Evolutionary conservation across 2,329 filamentous ascomycete genomes (phyloP), one percentile per base, ranked within the genome.

Genomic region (Botrytis sinoallii): DNA sequence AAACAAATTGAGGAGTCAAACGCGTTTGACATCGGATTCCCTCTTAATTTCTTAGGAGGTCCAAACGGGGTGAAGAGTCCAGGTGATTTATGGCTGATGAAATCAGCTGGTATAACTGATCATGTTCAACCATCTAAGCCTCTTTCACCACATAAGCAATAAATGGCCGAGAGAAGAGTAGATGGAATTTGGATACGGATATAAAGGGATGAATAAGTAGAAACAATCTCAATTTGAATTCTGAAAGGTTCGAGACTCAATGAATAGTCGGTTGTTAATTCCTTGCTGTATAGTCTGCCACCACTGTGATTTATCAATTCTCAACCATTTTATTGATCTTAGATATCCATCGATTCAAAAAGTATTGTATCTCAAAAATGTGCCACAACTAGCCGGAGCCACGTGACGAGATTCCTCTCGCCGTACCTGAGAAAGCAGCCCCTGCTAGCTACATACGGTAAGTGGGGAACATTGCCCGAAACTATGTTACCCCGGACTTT

Each of bases 11-110:
- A 94, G 74, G 83, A 79, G 9, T 89, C 89, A 0, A 85, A 84
- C 52, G 83, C 84, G 0, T 92, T 93, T 76, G 88, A 93, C 68
- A 79, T 88, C 57, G 91, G 91, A 0, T 94, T 93, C 81, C 92
- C 92, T 0, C 83, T 85, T 75, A 88, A 84, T 79, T 88, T 93
- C 77, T 80, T 92, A 84, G 80, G 82, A 82, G 3, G 70, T 18
- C 40, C 61, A 57, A 25, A 42, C 10, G 63, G 38, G 22, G 42
- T 55, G 29, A 42, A 80, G 82, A 35, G 77, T 82, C 79, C 80
- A 10, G 65, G 29, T 57, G 77, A 81, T 77, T 48, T 81, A 25
- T 80, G 77, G 77, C 71, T 81, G 40, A 77, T 77, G 72, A 12
- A 38, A 10, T 73, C 85, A 81, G 87, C 83, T 18, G 88, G 85